Conservation (phyloP, 2,329 filamentous ascomycete species). For the Cytospora mali region DNA sequence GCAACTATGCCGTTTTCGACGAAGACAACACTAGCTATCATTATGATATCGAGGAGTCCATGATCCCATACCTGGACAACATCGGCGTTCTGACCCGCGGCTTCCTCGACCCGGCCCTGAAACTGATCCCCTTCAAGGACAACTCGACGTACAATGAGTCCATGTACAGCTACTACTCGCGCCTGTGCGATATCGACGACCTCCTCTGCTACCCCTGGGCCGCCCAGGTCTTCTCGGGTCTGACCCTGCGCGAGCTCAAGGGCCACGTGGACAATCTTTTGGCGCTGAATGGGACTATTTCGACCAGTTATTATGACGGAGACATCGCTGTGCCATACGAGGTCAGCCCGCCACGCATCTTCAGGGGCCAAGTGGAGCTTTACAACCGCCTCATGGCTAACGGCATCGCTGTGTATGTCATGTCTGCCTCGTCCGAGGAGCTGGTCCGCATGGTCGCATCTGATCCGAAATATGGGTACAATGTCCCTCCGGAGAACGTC, state of each 20-base stretch:
- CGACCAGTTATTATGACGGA: constrained; percentile 41
- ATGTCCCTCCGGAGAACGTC: constrained; percentile 47
- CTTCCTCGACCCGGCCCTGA: constrained; percentile 43
- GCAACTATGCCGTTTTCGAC: constrained; percentile 45
- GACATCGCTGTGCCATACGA: constrained; percentile 36
- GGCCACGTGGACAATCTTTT: constrained; percentile 19
- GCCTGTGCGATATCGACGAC: constrained; percentile 46
- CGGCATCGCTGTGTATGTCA: constrained; percentile 47
- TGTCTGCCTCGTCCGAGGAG: constrained; percentile 47
- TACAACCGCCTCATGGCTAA: constrained; percentile 47
- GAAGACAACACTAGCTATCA: constrained; percentile 51
- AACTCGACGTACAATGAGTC: constrained; percentile 42
- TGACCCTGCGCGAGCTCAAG: constrained; percentile 32
- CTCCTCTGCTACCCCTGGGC: constrained; percentile 47
- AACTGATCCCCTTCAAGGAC: constrained; percentile 47
- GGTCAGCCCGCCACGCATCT: constrained; percentile 42
- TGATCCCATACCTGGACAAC: constrained; percentile 47
- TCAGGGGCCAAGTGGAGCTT: constrained; percentile 46
- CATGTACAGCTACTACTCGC: constrained; percentile 49
- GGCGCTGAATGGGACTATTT: constrained; percentile 38
- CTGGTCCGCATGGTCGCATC: constrained; percentile 50
- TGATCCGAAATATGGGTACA: constrained; percentile 49
- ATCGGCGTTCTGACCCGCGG: constrained; percentile 45
- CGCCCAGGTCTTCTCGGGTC: constrained; percentile 45
- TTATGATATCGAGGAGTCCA: constrained; percentile 47